A percentile compares a stretch with the other conserved stretches of the same genome.
Conservation (phyloP, 805 yeast genomes). For the Wickerhamomyces strasburgensis region DNA sequence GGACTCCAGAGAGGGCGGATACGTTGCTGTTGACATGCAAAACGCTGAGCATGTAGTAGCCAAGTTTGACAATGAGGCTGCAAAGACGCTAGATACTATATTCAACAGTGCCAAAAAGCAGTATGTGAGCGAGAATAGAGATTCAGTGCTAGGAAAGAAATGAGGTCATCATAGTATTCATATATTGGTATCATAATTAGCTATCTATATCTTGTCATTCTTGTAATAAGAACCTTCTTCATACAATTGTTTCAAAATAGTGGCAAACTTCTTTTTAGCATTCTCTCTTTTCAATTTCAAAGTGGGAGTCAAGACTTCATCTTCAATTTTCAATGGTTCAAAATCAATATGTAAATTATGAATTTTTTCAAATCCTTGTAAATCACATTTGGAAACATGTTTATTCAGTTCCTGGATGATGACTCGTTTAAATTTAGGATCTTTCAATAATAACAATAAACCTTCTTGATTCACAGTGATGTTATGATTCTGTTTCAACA, state of each 20-base stretch:
- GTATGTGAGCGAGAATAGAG: constrained; percentile 9
- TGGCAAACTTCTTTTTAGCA: constrained; percentile 40
- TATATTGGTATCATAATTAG: no score
- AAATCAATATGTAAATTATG: constrained; percentile 48
- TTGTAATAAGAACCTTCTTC: constrained; percentile 41
- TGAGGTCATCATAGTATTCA: no score
- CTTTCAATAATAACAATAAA: constrained; percentile 10
- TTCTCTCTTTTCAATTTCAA: constrained; percentile 48
- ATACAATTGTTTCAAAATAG: constrained; percentile 40
- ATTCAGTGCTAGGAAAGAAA: neutral
- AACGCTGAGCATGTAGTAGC: constrained; percentile 42
- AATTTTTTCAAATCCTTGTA: constrained; percentile 61
- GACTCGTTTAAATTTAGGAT: constrained; percentile 17
- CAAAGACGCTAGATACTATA: constrained; percentile 36
- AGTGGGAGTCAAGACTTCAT: constrained; percentile 66
- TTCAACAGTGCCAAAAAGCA: constrained; percentile 41
- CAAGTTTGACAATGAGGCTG: constrained; percentile 32
- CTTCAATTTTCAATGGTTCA: constrained; percentile 58
- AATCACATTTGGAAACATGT: constrained; percentile 25
- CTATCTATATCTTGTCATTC: constrained; percentile 19
- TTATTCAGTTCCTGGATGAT: constrained; percentile 18
- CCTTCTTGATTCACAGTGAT: constrained; percentile 12
- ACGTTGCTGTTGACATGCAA: constrained; percentile 42
- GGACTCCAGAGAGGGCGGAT: constrained; percentile 31
- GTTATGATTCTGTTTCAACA: constrained; percentile 15